Evolutionary conservation across 2,329 filamentous ascomycete genomes (phyloP).

Genomic region (Ophiostoma fasciatum): DNA sequence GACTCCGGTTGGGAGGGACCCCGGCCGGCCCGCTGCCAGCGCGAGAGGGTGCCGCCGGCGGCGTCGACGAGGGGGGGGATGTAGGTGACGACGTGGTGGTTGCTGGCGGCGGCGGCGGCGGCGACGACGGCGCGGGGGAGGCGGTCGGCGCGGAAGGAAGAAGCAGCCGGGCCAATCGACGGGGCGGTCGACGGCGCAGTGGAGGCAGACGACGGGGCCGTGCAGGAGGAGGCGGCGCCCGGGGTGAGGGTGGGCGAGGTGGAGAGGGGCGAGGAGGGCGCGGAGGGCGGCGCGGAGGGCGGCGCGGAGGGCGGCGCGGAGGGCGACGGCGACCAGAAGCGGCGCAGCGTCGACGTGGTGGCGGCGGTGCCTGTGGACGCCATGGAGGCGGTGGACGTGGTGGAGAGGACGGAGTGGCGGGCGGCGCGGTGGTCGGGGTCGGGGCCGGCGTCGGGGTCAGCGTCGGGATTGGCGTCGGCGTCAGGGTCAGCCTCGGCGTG

Average conservation of each 20-base stretch:
- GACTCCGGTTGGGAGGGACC: too few species aligned
- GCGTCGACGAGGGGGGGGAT: constrained; percentile 22
- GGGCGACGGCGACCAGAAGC: constrained; percentile 9
- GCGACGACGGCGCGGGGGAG: background rate
- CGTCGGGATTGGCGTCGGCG: background rate
- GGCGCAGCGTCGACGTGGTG: constrained; percentile 5
- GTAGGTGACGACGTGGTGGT: constrained; percentile 15
- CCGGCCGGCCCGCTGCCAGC: constrained; percentile 12
- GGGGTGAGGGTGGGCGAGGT: background rate
- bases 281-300: background rate
- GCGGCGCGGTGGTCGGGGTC: background rate
- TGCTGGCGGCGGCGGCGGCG: background rate
- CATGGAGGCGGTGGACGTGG: background rate
- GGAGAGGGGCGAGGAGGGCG: background rate
- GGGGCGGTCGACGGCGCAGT: background rate
- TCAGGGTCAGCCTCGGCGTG: background rate
- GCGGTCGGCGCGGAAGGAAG: too few species aligned
- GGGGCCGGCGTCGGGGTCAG: background rate
- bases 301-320: background rate
- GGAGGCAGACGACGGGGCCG: background rate
- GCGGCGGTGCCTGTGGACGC: background rate
- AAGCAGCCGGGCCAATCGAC: too few species aligned
- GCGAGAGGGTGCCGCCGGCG: constrained; percentile 17
- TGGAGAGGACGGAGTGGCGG: constrained; percentile 3
- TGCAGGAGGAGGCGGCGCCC: background rate